Evolutionary conservation across 495 filamentous ascomycete species (phyloP), one percentile per base, ranked within the genome.

Genomic region (Penicillium simplicissimum): DNA sequence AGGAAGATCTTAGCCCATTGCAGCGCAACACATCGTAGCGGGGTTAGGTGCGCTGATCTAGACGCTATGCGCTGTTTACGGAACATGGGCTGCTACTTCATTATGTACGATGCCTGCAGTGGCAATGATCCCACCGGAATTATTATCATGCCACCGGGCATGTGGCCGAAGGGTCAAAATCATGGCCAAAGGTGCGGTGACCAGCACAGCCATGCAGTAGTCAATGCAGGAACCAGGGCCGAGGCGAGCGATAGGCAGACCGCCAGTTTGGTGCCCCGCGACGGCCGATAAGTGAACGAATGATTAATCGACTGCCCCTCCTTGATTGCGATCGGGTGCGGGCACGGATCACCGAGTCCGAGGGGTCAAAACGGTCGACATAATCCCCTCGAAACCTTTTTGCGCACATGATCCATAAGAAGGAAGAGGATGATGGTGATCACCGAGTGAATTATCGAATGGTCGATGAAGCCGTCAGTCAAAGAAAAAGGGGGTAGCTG

Each of bases 331-430:
- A 31, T 53, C 37, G 23, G 23, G 1, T 25, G 8, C 45, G 17
- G n/a, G 62, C 62, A 64, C 57, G 62, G 62, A 57, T 60, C 62
- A 64, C 58, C 52, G 49, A 31, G 61, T 47, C 17, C 55, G 61
- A 63, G 52, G 61, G 49, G 61, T 55, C 37, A 38, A 33, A 45
- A 45, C 38, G 40, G 9, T 33, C 0, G 11, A 14, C 17, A 14
- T 40, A 15, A 8, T 25, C 23, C 4, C 53, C 19, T 52, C 5
- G 28, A 31, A 5, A n/a, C n/a, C n/a, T n/a, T 5, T 0, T 31
- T 3, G 28, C 3, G 28, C 28, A 31, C 28, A 31, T 4, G 28
- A 31, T 31, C 6, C 28, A 0, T 31, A 7, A 31, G 28, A 31
- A 31, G 4, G 2, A 31, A 31, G 28, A 31, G 28, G 4, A 31